Conservation (phyloP, 2,329 filamentous ascomycete genomes). For the Endocalyx cinctus region DNA sequence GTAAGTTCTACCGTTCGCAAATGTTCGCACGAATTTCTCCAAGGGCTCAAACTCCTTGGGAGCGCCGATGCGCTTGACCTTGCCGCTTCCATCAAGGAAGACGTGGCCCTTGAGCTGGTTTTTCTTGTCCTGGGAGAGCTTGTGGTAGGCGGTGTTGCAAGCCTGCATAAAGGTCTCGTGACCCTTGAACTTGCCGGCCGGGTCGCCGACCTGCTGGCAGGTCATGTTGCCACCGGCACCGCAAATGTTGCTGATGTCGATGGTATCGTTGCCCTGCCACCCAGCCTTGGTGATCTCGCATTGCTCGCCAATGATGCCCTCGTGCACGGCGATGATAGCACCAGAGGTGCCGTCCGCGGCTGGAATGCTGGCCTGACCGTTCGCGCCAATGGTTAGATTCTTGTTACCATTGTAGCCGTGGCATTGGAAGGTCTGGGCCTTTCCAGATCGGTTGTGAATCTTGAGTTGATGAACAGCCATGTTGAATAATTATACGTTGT, state of each 20-base stretch:
- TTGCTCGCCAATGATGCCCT: constrained; percentile 33
- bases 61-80: constrained; percentile 29
- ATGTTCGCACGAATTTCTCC: constrained; percentile 32
- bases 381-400: constrained; percentile 26
- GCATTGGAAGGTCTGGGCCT: constrained; percentile 31
- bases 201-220: constrained; percentile 31
- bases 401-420: constrained; percentile 32
- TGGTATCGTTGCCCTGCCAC: constrained; percentile 20
- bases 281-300: constrained; percentile 35
- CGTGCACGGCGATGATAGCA: constrained; percentile 35
- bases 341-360: constrained; percentile 31
- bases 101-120: constrained; percentile 28
- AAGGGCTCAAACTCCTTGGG: constrained; percentile 30
- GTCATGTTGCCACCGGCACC: constrained; percentile 36
- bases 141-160: constrained; percentile 29
- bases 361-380: constrained; percentile 20
- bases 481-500: no score
- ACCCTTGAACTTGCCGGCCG: constrained; percentile 30
- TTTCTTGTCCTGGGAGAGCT: constrained; percentile 26
- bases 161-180: constrained; percentile 35
- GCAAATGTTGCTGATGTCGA: constrained; percentile 31
- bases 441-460: constrained; percentile 31
- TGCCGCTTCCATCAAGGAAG: constrained; percentile 23
- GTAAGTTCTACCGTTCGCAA: constrained; percentile 33
- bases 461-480: no score